Conservation (phyloP, 2,329 filamentous ascomycete species). For the Lecanicillium sp. region DNA sequence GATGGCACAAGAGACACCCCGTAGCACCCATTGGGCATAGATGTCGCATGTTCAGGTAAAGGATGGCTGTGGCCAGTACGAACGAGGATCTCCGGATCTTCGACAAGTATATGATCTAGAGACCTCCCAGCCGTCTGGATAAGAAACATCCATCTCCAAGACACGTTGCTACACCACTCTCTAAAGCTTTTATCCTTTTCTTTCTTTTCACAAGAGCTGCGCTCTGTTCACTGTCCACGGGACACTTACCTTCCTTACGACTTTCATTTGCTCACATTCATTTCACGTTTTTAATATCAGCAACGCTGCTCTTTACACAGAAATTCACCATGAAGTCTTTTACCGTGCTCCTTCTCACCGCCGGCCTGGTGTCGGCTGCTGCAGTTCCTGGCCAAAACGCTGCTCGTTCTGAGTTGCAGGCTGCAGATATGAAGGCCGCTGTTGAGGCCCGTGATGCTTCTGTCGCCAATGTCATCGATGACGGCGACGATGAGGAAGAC, state of each 20-base stretch:
- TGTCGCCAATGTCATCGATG: constrained; percentile 1
- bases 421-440: constrained; percentile 3
- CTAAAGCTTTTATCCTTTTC: constrained; percentile 9
- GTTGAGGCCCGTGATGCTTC: constrained; percentile 1
- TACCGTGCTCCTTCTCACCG: constrained; percentile 18
- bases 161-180: constrained; percentile 8
- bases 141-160: neutral
- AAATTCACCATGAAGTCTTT: constrained; percentile 18
- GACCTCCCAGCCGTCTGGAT: neutral
- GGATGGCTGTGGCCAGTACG: no score
- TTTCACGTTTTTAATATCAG: constrained; percentile 5
- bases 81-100: constrained; percentile 2
- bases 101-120: constrained; percentile 7
- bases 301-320: constrained; percentile 1
- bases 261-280: no score
- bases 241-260: constrained; percentile 7
- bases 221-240: constrained; percentile 17
- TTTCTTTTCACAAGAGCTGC: constrained; percentile 19
- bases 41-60: no score
- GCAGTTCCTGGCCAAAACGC: constrained; percentile 14
- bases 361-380: constrained; percentile 21
- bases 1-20: no score
- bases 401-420: constrained; percentile 4
- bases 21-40: no score
- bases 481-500: constrained; percentile 2